Percentiles rank a stretch among this genome's conserved stretches.
These are phyloP conservation scores for Mycena maculata DNA, from an alignment of 768 basidiomycete genomes.

Conservation along the genomic window DNA sequence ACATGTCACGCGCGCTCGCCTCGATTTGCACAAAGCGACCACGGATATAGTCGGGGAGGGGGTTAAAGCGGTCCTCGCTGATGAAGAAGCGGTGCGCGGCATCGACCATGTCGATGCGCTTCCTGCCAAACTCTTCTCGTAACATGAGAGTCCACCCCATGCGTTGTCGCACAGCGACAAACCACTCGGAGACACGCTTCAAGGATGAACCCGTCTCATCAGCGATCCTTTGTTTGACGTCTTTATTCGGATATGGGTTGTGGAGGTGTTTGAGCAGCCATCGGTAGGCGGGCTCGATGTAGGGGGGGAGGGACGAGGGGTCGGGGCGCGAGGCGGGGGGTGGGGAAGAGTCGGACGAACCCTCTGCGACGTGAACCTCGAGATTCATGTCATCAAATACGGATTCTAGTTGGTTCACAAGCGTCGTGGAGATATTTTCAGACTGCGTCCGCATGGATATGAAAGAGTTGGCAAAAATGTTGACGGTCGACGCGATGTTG, in stretches of 20 bases:
- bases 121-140: constrained; percentile 46
- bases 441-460: constrained; percentile 18
- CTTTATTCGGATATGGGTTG: constrained; percentile 62
- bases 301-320: constrained; percentile 35
- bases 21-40: constrained; percentile 44
- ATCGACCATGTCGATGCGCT: constrained; percentile 48
- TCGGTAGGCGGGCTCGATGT: constrained; percentile 46
- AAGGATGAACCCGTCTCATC: constrained; percentile 34
- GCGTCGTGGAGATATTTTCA: constrained; percentile 5
- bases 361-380: no score
- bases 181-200: constrained; percentile 59
- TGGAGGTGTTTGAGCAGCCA: constrained; percentile 62
- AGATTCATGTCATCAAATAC: constrained; percentile 27
- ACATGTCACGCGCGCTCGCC: constrained; percentile 41
- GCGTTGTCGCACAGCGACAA: constrained; percentile 57
- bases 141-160: constrained; percentile 65
- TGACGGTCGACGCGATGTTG: constrained; percentile 29
- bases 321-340: no score
- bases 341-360: no score
- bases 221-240: constrained; percentile 45
- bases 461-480: constrained; percentile 24
- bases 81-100: constrained; percentile 52
- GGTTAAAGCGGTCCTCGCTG: constrained; percentile 30
- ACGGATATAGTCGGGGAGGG: constrained; percentile 36
- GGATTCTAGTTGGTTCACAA: constrained; percentile 26